A percentile compares a stretch with the other conserved stretches of the same genome.
Evolutionary conservation across 108 stramenopile genomes (phyloP).

Genomic region (Craspedostauros australis): DNA sequence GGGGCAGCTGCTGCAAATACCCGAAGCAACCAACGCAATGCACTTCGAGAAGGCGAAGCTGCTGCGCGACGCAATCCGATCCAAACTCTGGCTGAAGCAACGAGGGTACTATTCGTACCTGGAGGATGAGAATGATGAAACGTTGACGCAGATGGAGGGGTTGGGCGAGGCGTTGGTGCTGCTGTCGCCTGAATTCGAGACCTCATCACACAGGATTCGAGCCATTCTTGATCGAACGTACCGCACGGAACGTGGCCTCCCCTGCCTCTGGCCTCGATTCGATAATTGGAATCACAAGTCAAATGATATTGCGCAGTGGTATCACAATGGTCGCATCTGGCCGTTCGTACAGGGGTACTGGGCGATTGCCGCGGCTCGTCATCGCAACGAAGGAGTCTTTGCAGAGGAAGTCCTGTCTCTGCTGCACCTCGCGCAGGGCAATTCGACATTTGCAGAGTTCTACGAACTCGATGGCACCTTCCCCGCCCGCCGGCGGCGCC

Average conservation of each 20-base stretch:
- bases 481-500: slow-evolving; percentile 12
- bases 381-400: slow-evolving; percentile 3
- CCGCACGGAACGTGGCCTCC: slow-evolving; percentile 15
- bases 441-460: slow-evolving; percentile 35
- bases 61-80: slow-evolving; percentile 10
- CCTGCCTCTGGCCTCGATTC: slow-evolving; percentile 37
- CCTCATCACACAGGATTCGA: slow-evolving; percentile 7
- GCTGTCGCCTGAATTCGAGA: slow-evolving; percentile 17
- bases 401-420: slow-evolving; percentile 13
- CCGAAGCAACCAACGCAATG: not conserved
- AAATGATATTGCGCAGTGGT: slow-evolving; percentile 5
- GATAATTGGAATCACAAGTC: not conserved
- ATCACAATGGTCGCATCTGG: slow-evolving; percentile 41
- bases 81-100: slow-evolving; percentile 15
- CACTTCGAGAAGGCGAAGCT: slow-evolving; percentile 4
- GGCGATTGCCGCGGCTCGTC: slow-evolving; percentile 31
- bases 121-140: slow-evolving; percentile 19
- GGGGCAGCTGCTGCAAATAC: slow-evolving; percentile 22
- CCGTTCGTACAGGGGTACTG: slow-evolving; percentile 38
- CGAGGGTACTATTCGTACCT: slow-evolving; percentile 24
- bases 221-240: slow-evolving; percentile 9
- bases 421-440: slow-evolving; percentile 7
- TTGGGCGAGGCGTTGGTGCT: slow-evolving; percentile 24
- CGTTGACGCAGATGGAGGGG: slow-evolving; percentile 8
- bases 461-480: slow-evolving; percentile 28